Percentiles rank a stretch among this genome's conserved stretches.
Conservation (phyloP, 371 early-diverging fungal species). For the Choanephora cucurbitarum region DNA sequence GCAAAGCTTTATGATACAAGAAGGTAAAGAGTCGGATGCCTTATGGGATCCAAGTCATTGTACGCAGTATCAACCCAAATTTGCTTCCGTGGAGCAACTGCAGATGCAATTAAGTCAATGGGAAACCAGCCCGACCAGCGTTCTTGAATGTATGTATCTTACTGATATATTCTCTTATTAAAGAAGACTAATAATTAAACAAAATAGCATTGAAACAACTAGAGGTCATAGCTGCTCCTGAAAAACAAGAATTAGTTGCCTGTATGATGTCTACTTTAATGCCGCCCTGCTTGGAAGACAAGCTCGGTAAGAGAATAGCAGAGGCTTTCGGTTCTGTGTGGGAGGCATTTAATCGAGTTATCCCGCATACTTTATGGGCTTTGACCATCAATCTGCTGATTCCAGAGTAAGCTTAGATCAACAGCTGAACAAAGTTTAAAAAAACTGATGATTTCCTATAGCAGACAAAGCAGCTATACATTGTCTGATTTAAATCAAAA, state of each 20-base stretch:
- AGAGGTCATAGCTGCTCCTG: constrained; percentile 14
- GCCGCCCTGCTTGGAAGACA: constrained; percentile 26
- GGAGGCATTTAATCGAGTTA: constrained; percentile 40
- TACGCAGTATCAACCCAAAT: constrained; percentile 6
- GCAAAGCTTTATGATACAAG: constrained; percentile 37
- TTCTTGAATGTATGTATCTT: constrained; percentile 8
- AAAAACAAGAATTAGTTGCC: constrained; percentile 15
- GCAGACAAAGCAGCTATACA: constrained; percentile 24
- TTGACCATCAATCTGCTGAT: constrained; percentile 26
- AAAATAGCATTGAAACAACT: constrained; percentile 18
- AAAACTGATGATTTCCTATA: constrained; percentile 5
- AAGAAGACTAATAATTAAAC: no score
- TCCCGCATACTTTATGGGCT: constrained; percentile 48
- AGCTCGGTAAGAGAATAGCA: constrained; percentile 25
- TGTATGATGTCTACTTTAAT: constrained; percentile 23
- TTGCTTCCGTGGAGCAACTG: constrained; percentile 6
- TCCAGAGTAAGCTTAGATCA: constrained; percentile 3
- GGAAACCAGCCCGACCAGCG: constrained; percentile 11
- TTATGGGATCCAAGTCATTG: constrained; percentile 11
- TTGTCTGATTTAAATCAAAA: constrained; percentile 51
- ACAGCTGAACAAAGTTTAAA: background rate
- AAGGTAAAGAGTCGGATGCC: constrained; percentile 35
- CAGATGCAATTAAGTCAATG: constrained; percentile 11
- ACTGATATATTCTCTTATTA: no score
- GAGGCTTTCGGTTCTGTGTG: constrained; percentile 41